A percentile compares a stretch with the other conserved stretches of the same genome.
Evolutionary conservation across 2,329 filamentous ascomycete genomes (phyloP).

Genomic region (Orbilia quercus): DNA sequence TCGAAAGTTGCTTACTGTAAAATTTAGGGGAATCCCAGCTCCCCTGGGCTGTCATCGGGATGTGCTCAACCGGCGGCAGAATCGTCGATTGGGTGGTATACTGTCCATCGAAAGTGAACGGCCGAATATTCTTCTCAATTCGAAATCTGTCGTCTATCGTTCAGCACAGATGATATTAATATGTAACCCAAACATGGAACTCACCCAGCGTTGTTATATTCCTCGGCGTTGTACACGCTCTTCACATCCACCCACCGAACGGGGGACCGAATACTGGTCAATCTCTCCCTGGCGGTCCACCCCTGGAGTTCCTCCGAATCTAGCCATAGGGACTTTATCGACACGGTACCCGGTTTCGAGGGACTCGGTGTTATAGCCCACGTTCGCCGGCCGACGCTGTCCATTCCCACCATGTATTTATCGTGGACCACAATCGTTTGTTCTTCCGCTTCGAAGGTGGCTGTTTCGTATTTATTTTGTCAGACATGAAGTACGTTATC

Average conservation of each 20-base stretch:
- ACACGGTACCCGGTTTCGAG: constrained; percentile 7
- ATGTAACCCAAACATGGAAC: too few species aligned
- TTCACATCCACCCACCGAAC: constrained; percentile 44
- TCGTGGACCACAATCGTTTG: constrained; percentile 25
- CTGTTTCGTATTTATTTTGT: background rate
- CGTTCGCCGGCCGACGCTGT: constrained; percentile 17
- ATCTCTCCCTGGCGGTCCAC: constrained; percentile 23
- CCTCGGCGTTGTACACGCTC: constrained; percentile 6
- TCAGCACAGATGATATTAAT: too few species aligned
- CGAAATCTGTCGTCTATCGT: constrained; percentile 38
- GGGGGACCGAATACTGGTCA: constrained; percentile 15
- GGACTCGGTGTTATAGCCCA: constrained; percentile 16
- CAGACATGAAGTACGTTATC: background rate
- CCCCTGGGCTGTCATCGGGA: constrained; percentile 25
- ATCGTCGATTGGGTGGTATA: constrained; percentile 25
- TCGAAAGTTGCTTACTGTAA: constrained; percentile 19
- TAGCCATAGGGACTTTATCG: constrained; percentile 26
- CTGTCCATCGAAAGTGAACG: constrained; percentile 26
- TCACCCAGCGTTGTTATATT: constrained; percentile 34
- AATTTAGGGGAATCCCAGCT: constrained; percentile 32
- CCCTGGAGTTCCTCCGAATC: constrained; percentile 24
- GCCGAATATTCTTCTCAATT: constrained; percentile 24
- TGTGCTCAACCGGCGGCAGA: constrained; percentile 28
- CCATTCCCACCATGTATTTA: constrained; percentile 36
- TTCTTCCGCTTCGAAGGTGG: constrained; percentile 37